These are phyloP conservation scores for Knoxia roxburghii DNA, from an alignment of 257 asterid genomes.

Conservation along the genomic window DNA sequence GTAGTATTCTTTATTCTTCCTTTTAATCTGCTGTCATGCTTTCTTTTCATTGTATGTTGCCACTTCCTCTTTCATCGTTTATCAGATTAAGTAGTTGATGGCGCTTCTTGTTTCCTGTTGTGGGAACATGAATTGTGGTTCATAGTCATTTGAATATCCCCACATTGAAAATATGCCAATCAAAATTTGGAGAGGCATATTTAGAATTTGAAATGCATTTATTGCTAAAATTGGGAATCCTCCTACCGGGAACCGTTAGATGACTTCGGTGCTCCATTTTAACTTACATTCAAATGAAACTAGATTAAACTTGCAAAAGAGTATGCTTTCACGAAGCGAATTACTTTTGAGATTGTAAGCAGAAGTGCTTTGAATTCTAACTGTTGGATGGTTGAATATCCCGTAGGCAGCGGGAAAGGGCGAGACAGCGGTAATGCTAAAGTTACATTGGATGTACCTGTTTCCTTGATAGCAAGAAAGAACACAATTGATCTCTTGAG, in stretches of 20 bases:
- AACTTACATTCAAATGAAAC: neutral
- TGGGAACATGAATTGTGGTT: too few relatives aligned
- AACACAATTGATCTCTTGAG: conserved; percentile 74
- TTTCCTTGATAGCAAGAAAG: conserved; percentile 46
- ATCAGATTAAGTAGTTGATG: neutral
- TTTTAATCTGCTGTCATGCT: neutral
- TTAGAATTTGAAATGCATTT: neutral
- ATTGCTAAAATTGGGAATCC: neutral
- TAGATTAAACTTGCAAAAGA: neutral
- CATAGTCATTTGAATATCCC: neutral
- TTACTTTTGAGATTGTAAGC: neutral
- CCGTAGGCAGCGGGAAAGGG: conserved; percentile 67
- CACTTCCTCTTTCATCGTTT: neutral
- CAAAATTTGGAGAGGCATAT: neutral
- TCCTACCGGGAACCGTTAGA: neutral
- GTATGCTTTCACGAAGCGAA: neutral
- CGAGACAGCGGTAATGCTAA: conserved; percentile 24
- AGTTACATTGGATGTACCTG: conserved; percentile 55
- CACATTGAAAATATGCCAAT: too few relatives aligned
- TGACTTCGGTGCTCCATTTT: neutral
- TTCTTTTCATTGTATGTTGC: neutral
- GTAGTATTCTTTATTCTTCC: neutral
- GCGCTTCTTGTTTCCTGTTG: too few relatives aligned
- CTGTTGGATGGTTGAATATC: conserved; percentile 1
- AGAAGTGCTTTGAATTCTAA: neutral